phyloP scores from a whole-genome alignment of 1,139 yeast species.

The Torulaspora pretoriensis region DNA sequence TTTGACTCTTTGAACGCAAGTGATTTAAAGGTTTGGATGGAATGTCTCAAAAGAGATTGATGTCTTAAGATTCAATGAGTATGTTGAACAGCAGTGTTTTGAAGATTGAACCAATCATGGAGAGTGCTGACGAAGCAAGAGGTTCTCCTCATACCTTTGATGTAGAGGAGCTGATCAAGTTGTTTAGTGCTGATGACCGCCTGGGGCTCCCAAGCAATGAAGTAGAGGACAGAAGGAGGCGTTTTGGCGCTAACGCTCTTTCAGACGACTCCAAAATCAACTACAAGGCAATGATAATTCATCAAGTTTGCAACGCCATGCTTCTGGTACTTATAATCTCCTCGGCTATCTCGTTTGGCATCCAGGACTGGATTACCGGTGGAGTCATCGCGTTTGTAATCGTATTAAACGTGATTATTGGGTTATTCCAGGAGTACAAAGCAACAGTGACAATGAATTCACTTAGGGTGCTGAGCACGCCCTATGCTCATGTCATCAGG shows the following conservation, averaged over 20 bases:
- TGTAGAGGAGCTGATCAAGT: too few species aligned
- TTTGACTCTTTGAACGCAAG: too few species aligned
- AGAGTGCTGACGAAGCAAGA: too few species aligned
- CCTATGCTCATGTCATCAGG: slow-evolving; percentile 84
- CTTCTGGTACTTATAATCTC: slow-evolving; percentile 83
- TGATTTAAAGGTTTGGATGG: too few species aligned
- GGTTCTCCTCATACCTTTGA: too few species aligned
- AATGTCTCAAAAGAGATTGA: too few species aligned
- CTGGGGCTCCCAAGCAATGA: too few species aligned
- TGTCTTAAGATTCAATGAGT: too few species aligned
- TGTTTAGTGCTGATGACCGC: too few species aligned
- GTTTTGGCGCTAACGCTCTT: slow-evolving; percentile 27
- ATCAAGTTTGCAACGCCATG: slow-evolving; percentile 87
- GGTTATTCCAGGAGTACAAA: slow-evolving; percentile 91
- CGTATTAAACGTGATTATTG: slow-evolving; percentile 84
- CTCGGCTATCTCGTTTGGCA: slow-evolving; percentile 75
- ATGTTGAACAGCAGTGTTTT: too few species aligned
- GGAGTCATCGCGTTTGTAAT: slow-evolving; percentile 89
- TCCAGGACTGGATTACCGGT: slow-evolving; percentile 95
- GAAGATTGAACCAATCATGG: too few species aligned
- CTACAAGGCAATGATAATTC: slow-evolving; percentile 63
- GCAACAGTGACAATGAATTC: slow-evolving; percentile 94
- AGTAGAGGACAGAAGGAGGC: not conserved
- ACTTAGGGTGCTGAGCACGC: slow-evolving; percentile 84
- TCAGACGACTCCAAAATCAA: slow-evolving; percentile 43